Base-by-base conservation (phyloP, 495 filamentous ascomycete species). In the Hypoxylon fragiforme region DNA sequence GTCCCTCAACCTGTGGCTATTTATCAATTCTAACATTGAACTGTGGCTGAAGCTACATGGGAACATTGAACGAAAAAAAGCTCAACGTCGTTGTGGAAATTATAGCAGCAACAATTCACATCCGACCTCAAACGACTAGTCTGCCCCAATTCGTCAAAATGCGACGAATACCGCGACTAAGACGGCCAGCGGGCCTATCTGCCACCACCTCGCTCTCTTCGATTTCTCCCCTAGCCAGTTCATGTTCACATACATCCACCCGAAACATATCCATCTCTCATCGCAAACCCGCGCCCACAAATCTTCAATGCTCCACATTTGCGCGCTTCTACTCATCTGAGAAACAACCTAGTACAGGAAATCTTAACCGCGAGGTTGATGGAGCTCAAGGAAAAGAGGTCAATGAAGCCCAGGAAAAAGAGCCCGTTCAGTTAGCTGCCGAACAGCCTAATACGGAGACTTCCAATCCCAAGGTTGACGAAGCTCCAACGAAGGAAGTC, bases 101-200 rank as follows among this genome's bases (percentile, higher is more conserved):
- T n/a, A n/a, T n/a, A n/a, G n/a, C n/a, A n/a, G n/a, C n/a, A n/a
- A n/a, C n/a, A n/a, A n/a, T n/a, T n/a, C n/a, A n/a, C n/a, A n/a
- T n/a, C n/a, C n/a, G n/a, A n/a, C n/a, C n/a, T n/a, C n/a, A n/a
- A n/a, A n/a, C n/a, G n/a, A n/a, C n/a, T n/a, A n/a, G n/a, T n/a
- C n/a, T n/a, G n/a, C n/a, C n/a, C 21, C 22, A 51, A 52, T 54
- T 47, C 9, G 43, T 3, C 32, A 67, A 26, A 44, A 70, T 70
- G 67, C 62, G 62, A 8, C 62, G 65, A 30, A 64, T 70, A 70
- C 34, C 62, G 16, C 64, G 59, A 30, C 41, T 70, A 16, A 50
- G 55, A 47, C 44, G 53, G 54, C 52, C 54, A 13, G 63, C 59
- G 12, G 28, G 62, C 43, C 60, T 67, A 6, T 24, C 39, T 28